phyloP scores from a whole-genome alignment of 2,329 filamentous ascomycete species.

The Elsinoe fawcettii region DNA sequence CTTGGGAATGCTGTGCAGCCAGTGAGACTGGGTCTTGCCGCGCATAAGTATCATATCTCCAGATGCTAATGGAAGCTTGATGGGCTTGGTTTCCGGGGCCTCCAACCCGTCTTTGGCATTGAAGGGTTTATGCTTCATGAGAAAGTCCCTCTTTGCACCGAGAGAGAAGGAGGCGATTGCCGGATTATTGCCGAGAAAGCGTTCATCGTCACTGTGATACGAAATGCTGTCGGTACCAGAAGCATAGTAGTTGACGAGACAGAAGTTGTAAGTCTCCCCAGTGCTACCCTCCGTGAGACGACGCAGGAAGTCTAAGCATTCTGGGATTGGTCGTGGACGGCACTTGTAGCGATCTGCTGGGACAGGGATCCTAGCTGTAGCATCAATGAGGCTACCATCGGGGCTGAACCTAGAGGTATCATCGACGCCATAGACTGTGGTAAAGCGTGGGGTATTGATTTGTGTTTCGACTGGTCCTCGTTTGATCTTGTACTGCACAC shows the following conservation, averaged over 20 bases:
- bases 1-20: conserved; percentile 74
- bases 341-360: conserved; percentile 48
- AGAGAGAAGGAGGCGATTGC: conserved; percentile 69
- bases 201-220: conserved; percentile 74
- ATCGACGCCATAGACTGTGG: conserved; percentile 54
- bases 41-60: conserved; percentile 78
- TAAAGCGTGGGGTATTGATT: conserved; percentile 50
- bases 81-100: conserved; percentile 31
- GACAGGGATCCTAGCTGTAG: conserved; percentile 33
- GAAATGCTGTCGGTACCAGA: conserved; percentile 67
- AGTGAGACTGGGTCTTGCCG: conserved; percentile 64
- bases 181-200: conserved; percentile 61
- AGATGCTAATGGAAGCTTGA: conserved; percentile 50
- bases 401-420: conserved; percentile 56
- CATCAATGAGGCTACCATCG: conserved; percentile 15
- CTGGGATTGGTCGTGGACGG: conserved; percentile 60
- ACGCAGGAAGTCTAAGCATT: conserved; percentile 59
- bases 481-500: conserved; percentile 60
- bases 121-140: conserved; percentile 68
- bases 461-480: conserved; percentile 49
- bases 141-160: conserved; percentile 64
- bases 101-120: conserved; percentile 29
- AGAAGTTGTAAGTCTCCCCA: conserved; percentile 66
- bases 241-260: conserved; percentile 78
- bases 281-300: conserved; percentile 58